A percentile compares a stretch with the other conserved stretches of the same genome.
Evolutionary conservation across 257 asterid species (phyloP).

Genomic region (Nicotiana attenuata): DNA sequence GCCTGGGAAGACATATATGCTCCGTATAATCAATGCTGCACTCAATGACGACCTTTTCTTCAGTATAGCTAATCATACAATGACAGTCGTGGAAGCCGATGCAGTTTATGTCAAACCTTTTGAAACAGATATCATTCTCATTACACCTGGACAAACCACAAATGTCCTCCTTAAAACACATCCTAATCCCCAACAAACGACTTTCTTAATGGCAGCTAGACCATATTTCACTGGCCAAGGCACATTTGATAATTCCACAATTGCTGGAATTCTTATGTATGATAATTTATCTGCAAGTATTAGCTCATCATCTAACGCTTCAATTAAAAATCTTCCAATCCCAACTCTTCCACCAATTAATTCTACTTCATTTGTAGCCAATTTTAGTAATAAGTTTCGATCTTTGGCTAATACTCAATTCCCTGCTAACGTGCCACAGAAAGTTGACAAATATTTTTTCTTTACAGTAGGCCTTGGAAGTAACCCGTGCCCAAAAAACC

Average conservation of each 20-base stretch:
- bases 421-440: conserved; percentile 39
- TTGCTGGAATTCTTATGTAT: conserved; percentile 46
- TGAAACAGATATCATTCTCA: conserved; percentile 31
- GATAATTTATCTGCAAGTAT: not conserved
- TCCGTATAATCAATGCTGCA: conserved; percentile 73
- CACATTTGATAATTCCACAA: conserved; percentile 53
- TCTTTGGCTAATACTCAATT: conserved; percentile 43
- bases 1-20: conserved; percentile 58
- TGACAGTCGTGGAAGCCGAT: conserved; percentile 55
- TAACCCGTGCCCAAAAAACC: conserved; percentile 36
- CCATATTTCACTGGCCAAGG: conserved; percentile 60
- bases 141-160: conserved; percentile 57
- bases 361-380: conserved; percentile 39
- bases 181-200: conserved; percentile 22
- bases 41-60: conserved; percentile 73
- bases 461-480: conserved; percentile 39
- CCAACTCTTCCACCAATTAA: conserved; percentile 59
- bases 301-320: not conserved
- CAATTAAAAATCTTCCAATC: conserved; percentile 22
- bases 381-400: conserved; percentile 35
- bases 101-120: conserved; percentile 59
- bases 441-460: conserved; percentile 29
- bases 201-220: conserved; percentile 51
- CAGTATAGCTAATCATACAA: conserved; percentile 44
- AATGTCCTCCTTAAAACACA: conserved; percentile 48